phyloP scores from a whole-genome alignment of 1,284 basidiomycete genomes.

The Paramarasmius palmivorus region DNA sequence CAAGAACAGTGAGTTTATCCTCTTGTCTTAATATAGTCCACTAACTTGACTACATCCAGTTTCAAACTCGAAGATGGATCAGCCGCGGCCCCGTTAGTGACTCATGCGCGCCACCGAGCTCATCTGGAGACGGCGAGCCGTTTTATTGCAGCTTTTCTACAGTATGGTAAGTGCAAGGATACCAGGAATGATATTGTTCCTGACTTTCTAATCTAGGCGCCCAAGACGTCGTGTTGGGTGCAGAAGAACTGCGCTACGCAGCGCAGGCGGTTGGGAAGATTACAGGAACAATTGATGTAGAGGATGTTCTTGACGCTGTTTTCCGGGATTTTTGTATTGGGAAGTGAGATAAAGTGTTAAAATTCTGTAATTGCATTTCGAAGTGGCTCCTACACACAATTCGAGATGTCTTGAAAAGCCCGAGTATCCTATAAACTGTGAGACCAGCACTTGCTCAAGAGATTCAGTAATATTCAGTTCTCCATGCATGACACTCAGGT shows the following conservation, averaged over 20 bases:
- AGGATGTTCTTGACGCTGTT: constrained; percentile 80
- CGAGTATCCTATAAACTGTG: too few species aligned
- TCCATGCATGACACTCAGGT: too few species aligned
- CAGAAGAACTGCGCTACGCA: constrained; percentile 86
- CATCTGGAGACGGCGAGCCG: constrained; percentile 68
- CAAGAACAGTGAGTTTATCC: constrained; percentile 48
- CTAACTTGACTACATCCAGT: constrained; percentile 24
- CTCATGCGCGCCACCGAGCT: constrained; percentile 75
- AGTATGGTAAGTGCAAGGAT: constrained; percentile 44
- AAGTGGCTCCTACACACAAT: too few species aligned
- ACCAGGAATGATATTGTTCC: constrained; percentile 3
- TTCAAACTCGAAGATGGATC: constrained; percentile 34
- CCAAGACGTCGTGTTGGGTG: constrained; percentile 73
- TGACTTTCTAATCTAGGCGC: constrained; percentile 28
- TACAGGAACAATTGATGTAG: constrained; percentile 70
- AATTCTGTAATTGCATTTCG: too few species aligned
- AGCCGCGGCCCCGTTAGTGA: constrained; percentile 64
- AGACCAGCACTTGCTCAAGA: too few species aligned
- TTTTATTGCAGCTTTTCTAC: constrained; percentile 69
- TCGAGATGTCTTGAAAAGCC: too few species aligned
- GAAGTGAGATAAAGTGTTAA: constrained; percentile 44
- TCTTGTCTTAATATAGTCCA: constrained; percentile 12
- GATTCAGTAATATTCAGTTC: too few species aligned
- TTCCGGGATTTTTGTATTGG: constrained; percentile 88
- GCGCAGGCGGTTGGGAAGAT: constrained; percentile 79